phyloP scores from a whole-genome alignment of 768 basidiomycete genomes.

The Artomyces pyxidatus region DNA sequence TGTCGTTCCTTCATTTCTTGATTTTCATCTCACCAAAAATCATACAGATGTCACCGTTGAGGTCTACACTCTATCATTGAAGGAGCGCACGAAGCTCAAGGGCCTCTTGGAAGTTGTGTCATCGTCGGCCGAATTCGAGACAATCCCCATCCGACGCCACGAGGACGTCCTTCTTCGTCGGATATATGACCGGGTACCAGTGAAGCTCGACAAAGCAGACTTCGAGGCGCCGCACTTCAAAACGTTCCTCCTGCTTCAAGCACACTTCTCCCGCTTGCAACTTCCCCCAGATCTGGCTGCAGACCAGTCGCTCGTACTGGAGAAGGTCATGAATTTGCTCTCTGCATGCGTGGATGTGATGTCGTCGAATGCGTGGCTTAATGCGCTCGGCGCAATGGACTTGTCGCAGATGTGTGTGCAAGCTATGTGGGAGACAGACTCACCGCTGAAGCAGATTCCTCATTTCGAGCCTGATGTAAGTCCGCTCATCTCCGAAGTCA shows the following conservation, averaged over 20 bases:
- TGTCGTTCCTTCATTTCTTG: not conserved
- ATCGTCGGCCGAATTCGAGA: constrained; percentile 94
- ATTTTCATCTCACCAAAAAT: constrained; percentile 5
- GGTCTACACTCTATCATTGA: constrained; percentile 91
- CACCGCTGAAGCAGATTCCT: constrained; percentile 91
- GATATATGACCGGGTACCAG: constrained; percentile 93
- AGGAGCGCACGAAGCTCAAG: constrained; percentile 94
- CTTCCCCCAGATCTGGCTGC: constrained; percentile 90
- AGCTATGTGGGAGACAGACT: constrained; percentile 96
- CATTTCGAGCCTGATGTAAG: constrained; percentile 87
- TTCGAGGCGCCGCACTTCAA: constrained; percentile 98
- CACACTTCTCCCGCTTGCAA: constrained; percentile 90
- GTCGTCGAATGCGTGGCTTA: constrained; percentile 94
- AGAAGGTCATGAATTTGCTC: constrained; percentile 84
- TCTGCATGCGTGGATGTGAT: constrained; percentile 97
- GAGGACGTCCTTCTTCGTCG: constrained; percentile 79
- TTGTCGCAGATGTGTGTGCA: constrained; percentile 98
- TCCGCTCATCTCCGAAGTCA: not conserved
- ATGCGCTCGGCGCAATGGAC: constrained; percentile 95
- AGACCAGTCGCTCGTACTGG: constrained; percentile 80
- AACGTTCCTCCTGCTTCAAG: constrained; percentile 92
- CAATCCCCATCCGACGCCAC: constrained; percentile 89
- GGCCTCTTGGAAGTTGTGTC: constrained; percentile 95
- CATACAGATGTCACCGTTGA: constrained; percentile 86
- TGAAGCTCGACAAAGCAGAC: constrained; percentile 78